Base-by-base conservation (phyloP, 2,329 filamentous ascomycete genomes). In the Purpureocillium takamizusanense region DNA sequence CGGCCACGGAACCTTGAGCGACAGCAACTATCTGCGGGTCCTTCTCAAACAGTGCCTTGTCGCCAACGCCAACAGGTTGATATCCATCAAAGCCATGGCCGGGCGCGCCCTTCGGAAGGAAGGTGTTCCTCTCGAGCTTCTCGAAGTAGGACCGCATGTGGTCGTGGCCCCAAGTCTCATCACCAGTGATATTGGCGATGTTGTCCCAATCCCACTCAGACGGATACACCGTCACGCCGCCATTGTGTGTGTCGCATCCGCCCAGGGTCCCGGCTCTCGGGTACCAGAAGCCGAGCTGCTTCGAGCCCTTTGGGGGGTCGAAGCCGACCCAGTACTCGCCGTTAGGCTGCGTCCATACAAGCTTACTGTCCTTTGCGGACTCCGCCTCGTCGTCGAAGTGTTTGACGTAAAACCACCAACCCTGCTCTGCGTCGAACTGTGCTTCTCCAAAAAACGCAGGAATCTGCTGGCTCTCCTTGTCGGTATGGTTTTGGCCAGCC, bases 321-420 rank as follows among this genome's bases (percentile, higher is more conserved):
- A 53, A 47, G 5, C 52, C 52, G 9, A 48, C 39, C 11, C 53
- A 69, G 6, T 57, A 42, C 18, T 50, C 47, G 3, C 66, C 66
- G 17, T 64, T 50, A 0, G 59, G 36, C 10, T 48, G 55, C 13
- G 52, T 42, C 44, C 61, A 69, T 1, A 56, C 59, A 47, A 61
- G 56, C 56, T 81, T 69, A 48, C 78, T 72, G 33, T 65, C 59
- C 28, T 64, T 59, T 45, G 73, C 67, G 10, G 67, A 65, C 4
- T 44, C 36, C 5, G 56, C 53, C 14, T 67, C 53, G 44, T 78
- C 66, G 6, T 63, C 55, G 48, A 78, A 80, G 54, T 81, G 77
- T 37, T 71, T 69, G 41, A 81, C 74, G 44, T 69, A 82, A 55
- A 73, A 80, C 56, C 77, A 68, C 76, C 77, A 81, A 33, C 47